Base-by-base conservation (phyloP, 495 filamentous ascomycete species). In the Cenococcum geophilum region DNA sequence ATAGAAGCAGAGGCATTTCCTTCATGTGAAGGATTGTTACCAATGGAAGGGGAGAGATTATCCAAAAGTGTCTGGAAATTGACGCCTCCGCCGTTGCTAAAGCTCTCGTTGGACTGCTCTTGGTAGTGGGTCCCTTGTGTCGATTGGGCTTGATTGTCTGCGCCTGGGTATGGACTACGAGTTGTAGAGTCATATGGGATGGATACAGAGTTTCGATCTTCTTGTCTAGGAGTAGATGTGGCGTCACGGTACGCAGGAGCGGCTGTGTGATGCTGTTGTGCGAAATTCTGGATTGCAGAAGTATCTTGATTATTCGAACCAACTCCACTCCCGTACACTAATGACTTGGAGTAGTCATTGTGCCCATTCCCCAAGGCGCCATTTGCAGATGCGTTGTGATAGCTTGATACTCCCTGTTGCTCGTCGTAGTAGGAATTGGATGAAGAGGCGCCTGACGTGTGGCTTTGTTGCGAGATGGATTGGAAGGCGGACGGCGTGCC, bases 21-120 rank as follows among this genome's bases (percentile, higher is more conserved):
- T n/a, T 57, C 56, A 48, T 59, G 34, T 47, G 45, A 48, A 20
- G 63, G 36, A 48, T 37, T 45, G 43, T 32, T 61, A 45, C 55
- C 48, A 22, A 62, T 63, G 57, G 68, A 20, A 34, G 73, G 61
- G 56, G 74, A 64, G 25, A 72, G 65, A 21, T 68, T 72, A 59
- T 74, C 70, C 58, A 78, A 61, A n/a, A 78, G 50, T 25, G 75
- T 67, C 65, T 78, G 75, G 43, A 72, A 70, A 58, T 76, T 66
- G 49, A 75, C 69, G 55, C 66, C 63, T 49, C 62, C 60, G 32
- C 55, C 58, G 57, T 22, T 58, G 45, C 57, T 22, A 56, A 25
- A 50, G 43, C 50, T n/a, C 60, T 55, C 42, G 49, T 58, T 56
- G 55, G 55, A 20, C 20, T 59, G 48, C 2, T 60, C 25, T 55